These are phyloP conservation scores for Talaromyces amestolkiae DNA, from an alignment of 2,329 filamentous ascomycete genomes.

Conservation along the genomic window DNA sequence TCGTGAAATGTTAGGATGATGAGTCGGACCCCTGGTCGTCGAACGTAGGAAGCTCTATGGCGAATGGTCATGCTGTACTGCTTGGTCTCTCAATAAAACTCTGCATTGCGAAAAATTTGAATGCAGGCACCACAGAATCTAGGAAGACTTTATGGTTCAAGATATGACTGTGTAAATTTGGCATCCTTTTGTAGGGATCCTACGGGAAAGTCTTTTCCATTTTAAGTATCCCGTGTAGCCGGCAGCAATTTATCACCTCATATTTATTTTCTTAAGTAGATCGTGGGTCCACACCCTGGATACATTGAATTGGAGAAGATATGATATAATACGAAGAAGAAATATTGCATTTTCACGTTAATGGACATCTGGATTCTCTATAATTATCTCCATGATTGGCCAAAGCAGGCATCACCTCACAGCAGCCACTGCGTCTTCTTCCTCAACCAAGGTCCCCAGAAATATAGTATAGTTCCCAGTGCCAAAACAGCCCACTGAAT, in stretches of 20 bases:
- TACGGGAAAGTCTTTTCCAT: neutral
- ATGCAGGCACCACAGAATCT: neutral
- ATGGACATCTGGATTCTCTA: neutral
- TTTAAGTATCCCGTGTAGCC: neutral
- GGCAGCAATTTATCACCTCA: neutral
- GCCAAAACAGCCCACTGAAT: slow-evolving; percentile 35
- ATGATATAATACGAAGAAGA: neutral
- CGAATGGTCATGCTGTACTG: neutral
- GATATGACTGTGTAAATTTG: no score
- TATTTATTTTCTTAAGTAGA: neutral
- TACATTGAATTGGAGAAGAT: neutral
- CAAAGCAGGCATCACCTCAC: neutral
- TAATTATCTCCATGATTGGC: no score
- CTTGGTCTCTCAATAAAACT: neutral
- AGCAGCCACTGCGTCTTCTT: slow-evolving; percentile 6
- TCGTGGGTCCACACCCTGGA: neutral
- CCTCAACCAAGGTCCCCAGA: slow-evolving; percentile 28
- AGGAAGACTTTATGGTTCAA: neutral
- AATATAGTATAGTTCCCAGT: slow-evolving; percentile 33
- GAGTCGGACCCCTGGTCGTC: neutral
- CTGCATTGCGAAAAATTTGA: neutral
- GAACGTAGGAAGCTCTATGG: neutral
- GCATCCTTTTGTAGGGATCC: neutral
- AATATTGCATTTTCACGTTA: neutral
- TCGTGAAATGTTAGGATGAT: neutral